phyloP scores from a whole-genome alignment of 2,329 filamentous ascomycete genomes.

The Tolypocladium inflatum region DNA sequence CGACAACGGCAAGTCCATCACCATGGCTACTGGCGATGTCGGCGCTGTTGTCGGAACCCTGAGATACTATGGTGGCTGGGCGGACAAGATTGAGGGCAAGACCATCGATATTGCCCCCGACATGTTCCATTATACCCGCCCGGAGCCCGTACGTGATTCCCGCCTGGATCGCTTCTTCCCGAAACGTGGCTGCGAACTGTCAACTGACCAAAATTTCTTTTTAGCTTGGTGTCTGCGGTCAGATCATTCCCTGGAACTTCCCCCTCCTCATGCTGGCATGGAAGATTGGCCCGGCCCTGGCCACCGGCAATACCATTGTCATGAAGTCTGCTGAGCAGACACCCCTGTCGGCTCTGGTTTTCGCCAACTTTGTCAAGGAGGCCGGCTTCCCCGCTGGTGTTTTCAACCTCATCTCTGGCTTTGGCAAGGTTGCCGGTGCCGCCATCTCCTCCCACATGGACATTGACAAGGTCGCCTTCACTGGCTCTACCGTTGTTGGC shows the following conservation, averaged over 20 bases:
- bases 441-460: conserved; percentile 69
- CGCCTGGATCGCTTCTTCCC: not conserved
- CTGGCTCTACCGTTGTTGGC: conserved; percentile 65
- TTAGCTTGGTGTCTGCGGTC: conserved; percentile 65
- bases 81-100: conserved; percentile 86
- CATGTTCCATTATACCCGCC: conserved; percentile 72
- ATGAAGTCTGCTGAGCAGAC: conserved; percentile 73
- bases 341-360: conserved; percentile 58
- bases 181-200: too few species aligned
- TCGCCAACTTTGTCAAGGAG: conserved; percentile 58
- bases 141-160: conserved; percentile 52
- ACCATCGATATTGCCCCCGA: conserved; percentile 70
- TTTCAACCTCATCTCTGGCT: conserved; percentile 67
- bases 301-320: conserved; percentile 62
- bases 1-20: conserved; percentile 79
- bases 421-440: conserved; percentile 70
- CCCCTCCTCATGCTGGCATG: conserved; percentile 72
- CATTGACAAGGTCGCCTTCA: conserved; percentile 77
- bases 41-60: conserved; percentile 57
- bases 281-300: conserved; percentile 71
- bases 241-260: conserved; percentile 89
- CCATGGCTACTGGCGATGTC: conserved; percentile 68
- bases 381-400: conserved; percentile 73
- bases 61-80: conserved; percentile 72
- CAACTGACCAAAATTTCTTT: too few species aligned